Base-by-base conservation (phyloP, 495 filamentous ascomycete species). In the Penicillium steckii region DNA sequence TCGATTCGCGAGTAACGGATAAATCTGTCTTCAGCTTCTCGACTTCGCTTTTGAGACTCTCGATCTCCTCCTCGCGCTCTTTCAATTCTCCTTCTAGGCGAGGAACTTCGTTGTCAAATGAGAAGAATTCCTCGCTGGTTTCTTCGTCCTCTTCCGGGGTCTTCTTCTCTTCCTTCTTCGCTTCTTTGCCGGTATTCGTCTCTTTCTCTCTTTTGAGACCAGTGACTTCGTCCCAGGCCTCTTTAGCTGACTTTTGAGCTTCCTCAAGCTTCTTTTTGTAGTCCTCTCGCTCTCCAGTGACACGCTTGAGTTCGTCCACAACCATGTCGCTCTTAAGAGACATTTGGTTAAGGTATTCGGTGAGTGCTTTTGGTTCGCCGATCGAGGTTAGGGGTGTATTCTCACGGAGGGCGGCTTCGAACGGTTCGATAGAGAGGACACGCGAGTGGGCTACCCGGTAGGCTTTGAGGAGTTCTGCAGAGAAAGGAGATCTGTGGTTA, bases 301-400 rank as follows among this genome's bases (percentile, higher is more conserved):
- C 84, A 0, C 91, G 81, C 71, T 91, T 96, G n/a, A 96, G 74
- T 66, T 98, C 94, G 15, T 95, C 88, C 78, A 91, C 80, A 2
- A 94, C 83, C 85, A 98, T 90, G 56, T 96, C 91, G 8, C 85
- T 84, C 55, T 92, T 92, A 22, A 91, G 70, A 46, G 86, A 89
- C 32, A 96, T 72, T 67, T 95, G 90, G 56, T 86, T 94, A n/a
- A 98, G 78, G 64, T 97, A 98, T 70, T 97, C 94, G 3, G 93
- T 84, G 25, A 98, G 72, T 1, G 90, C 86, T 54, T 83, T 82
- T 0, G 91, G 89, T 52, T 98, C 95, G 46, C 76, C 80, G 50
- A 97, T 96, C 3, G 89, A 89, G 13, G 90, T 87, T 18, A 97
- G 71, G 0, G 94, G 93, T 0, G 95, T 97, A 52, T 92, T 88